Conservation (phyloP, 331 rosid genomes). For the Rosa hybrid region DNA sequence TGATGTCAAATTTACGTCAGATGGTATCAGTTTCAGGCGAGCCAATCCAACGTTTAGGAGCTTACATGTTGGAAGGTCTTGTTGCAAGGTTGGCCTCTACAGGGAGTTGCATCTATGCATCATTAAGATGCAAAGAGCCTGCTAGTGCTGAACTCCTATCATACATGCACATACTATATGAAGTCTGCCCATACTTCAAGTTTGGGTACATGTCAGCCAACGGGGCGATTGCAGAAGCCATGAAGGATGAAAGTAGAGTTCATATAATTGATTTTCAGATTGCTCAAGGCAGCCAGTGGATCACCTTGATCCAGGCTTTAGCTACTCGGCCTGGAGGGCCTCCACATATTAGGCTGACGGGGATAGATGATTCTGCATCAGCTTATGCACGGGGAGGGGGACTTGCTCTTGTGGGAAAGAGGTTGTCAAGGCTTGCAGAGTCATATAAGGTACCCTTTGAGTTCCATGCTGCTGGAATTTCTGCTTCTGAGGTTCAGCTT, state of each 20-base stretch:
- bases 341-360: slow-evolving; percentile 69
- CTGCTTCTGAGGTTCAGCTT: slow-evolving; percentile 49
- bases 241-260: slow-evolving; percentile 57
- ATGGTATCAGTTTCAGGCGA: slow-evolving; percentile 78
- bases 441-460: slow-evolving; percentile 65
- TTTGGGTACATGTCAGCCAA: slow-evolving; percentile 90
- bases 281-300: slow-evolving; percentile 82
- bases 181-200: slow-evolving; percentile 78
- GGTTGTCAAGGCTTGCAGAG: slow-evolving; percentile 58
- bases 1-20: slow-evolving; percentile 61
- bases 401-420: slow-evolving; percentile 57
- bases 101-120: slow-evolving; percentile 72
- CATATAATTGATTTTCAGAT: slow-evolving; percentile 92
- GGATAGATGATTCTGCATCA: slow-evolving; percentile 70
- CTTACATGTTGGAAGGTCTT: slow-evolving; percentile 83
- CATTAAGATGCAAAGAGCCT: slow-evolving; percentile 84
- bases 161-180: slow-evolving; percentile 76
- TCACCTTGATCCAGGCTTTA: slow-evolving; percentile 70
- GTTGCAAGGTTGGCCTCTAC: slow-evolving; percentile 79
- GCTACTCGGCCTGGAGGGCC: slow-evolving; percentile 74
- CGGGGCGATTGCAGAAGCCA: slow-evolving; percentile 87
- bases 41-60: slow-evolving; percentile 80
- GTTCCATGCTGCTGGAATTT: slow-evolving; percentile 51
- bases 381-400: slow-evolving; percentile 85
- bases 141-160: slow-evolving; percentile 68